Evolutionary conservation across 108 stramenopile species (phyloP).

Genomic region (Nannochloropsis oceanica): DNA sequence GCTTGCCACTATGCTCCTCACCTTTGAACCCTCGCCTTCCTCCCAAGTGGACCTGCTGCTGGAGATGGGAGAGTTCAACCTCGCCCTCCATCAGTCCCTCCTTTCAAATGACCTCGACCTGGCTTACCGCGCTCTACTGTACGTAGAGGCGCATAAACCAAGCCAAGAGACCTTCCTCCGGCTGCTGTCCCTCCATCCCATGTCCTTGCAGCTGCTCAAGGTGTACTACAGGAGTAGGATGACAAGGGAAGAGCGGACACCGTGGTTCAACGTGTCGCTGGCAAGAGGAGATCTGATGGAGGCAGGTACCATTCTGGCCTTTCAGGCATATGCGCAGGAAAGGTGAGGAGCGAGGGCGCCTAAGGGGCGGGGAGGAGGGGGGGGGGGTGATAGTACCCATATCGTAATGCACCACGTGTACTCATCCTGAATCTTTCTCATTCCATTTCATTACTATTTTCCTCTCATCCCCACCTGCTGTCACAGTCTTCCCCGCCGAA

Average conservation of each 20-base stretch:
- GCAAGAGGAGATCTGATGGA: conserved; percentile 24
- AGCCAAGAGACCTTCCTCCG: conserved; percentile 13
- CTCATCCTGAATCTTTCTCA: too few species aligned
- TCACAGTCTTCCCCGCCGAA: background rate
- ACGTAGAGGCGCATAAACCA: conserved; percentile 1
- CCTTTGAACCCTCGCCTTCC: background rate
- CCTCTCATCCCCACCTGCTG: background rate
- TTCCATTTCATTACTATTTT: too few species aligned
- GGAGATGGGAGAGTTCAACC: conserved; percentile 28
- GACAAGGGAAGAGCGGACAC: conserved; percentile 14
- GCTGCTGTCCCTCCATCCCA: conserved; percentile 18
- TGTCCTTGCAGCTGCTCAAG: conserved; percentile 30
- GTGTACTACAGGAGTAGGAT: conserved; percentile 28
- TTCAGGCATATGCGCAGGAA: conserved; percentile 19
- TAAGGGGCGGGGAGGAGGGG: too few species aligned
- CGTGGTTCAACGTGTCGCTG: conserved; percentile 14
- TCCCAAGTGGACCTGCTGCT: conserved; percentile 31
- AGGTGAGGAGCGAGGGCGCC: background rate
- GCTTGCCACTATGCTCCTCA: conserved; percentile 29
- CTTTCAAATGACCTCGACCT: conserved; percentile 19
- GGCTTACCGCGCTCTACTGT: conserved; percentile 24
- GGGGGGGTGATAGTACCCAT: background rate
- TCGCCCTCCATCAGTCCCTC: conserved; percentile 24
- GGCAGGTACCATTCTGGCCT: conserved; percentile 22
- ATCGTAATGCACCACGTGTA: too few species aligned